Conservation (phyloP, 176 grass and related monocot species). For the Urochloa ruziziensis region DNA sequence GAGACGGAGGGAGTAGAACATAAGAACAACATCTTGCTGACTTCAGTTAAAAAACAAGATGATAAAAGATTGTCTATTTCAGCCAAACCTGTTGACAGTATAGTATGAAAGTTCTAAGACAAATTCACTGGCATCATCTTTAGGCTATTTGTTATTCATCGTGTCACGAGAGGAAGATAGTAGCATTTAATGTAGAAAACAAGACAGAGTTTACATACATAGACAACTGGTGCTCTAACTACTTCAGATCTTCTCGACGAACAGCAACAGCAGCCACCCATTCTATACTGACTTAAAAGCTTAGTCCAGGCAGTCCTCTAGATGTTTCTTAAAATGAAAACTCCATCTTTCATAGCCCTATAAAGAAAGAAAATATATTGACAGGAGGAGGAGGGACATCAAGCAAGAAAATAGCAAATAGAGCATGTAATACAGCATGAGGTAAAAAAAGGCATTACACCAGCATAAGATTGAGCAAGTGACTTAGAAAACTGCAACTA, state of each 20-base stretch:
- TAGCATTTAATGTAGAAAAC: background rate
- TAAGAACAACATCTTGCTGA: background rate
- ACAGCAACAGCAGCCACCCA: constrained; percentile 92
- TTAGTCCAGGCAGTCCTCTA: constrained; percentile 35
- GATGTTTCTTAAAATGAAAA: constrained; percentile 34
- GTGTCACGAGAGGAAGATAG: background rate
- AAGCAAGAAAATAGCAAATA: constrained; percentile 8
- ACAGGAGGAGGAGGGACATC: constrained; percentile 9
- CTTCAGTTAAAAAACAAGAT: constrained; percentile 5
- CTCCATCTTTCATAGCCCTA: constrained; percentile 41
- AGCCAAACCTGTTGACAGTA: background rate
- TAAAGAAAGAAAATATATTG: constrained; percentile 15
- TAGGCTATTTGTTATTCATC: background rate
- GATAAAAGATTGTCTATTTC: background rate
- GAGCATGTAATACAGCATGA: background rate
- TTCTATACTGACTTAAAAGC: constrained; percentile 40
- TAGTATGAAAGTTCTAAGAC: background rate
- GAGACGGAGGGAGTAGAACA: no score
- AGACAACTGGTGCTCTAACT: constrained; percentile 59
- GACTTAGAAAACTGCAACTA: background rate
- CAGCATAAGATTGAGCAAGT: background rate
- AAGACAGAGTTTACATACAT: constrained; percentile 50
- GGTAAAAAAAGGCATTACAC: background rate
- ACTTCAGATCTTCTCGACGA: constrained; percentile 56
- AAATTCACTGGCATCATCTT: background rate